A percentile compares a stretch with the other conserved stretches of the same genome.
Evolutionary conservation across 176 grass and related monocot species (phyloP).

Genomic region (Aegilops longissima): DNA sequence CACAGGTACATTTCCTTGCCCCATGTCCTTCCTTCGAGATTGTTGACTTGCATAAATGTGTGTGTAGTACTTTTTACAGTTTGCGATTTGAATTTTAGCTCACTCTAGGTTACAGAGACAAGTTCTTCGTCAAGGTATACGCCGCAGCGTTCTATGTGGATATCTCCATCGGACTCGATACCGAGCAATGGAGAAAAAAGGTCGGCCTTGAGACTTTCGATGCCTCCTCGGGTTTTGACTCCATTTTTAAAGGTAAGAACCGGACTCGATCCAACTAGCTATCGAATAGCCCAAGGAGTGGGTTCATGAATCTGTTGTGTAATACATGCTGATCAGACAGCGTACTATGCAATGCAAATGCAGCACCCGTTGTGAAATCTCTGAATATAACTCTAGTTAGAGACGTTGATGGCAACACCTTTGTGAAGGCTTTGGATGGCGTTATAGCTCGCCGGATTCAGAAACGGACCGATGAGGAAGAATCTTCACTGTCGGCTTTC

Average conservation of each 20-base stretch:
- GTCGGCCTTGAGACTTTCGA: constrained; percentile 46
- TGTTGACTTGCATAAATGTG: background rate
- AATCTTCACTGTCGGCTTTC: constrained; percentile 65
- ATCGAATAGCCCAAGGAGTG: background rate
- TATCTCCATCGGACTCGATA: constrained; percentile 42
- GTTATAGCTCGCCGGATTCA: constrained; percentile 70
- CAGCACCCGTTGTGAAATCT: constrained; percentile 74
- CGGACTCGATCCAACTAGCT: background rate
- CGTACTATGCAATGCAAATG: constrained; percentile 13
- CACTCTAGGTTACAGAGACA: constrained; percentile 88
- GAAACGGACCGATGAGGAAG: constrained; percentile 45
- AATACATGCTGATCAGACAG: constrained; percentile 29
- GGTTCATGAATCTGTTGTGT: background rate
- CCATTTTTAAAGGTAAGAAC: constrained; percentile 68
- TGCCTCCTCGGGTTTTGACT: constrained; percentile 61
- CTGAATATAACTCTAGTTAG: constrained; percentile 80
- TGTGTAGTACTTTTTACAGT: background rate
- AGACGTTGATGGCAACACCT: constrained; percentile 81
- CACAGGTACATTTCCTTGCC: constrained; percentile 38
- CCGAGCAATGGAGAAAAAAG: constrained; percentile 50
- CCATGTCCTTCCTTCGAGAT: background rate
- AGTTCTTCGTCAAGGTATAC: constrained; percentile 94
- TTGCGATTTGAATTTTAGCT: constrained; percentile 33
- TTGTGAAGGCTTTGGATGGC: constrained; percentile 82
- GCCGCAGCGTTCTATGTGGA: constrained; percentile 74